Evolutionary conservation across 768 basidiomycete species (phyloP).

Genomic region (Suillus decipiens): DNA sequence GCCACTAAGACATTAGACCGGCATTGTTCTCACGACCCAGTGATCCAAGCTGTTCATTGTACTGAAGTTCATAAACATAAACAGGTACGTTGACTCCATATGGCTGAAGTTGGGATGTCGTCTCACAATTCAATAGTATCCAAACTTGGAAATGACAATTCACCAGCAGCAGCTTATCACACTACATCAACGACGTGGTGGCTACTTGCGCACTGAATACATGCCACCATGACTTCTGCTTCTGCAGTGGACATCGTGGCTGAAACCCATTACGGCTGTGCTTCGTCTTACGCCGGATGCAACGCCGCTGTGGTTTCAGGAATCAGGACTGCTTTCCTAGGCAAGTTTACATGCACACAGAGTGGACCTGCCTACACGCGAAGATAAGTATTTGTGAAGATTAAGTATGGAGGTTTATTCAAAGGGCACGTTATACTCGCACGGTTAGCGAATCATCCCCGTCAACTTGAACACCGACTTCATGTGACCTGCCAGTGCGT

Average conservation of each 20-base stretch:
- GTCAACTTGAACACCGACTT: background rate
- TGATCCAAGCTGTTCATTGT: background rate
- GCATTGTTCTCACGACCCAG: constrained; percentile 9
- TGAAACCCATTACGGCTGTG: background rate
- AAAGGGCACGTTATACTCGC: background rate
- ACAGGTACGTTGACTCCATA: background rate
- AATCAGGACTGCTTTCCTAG: background rate
- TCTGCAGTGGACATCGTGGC: background rate
- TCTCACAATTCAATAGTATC: background rate
- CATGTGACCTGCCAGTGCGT: background rate
- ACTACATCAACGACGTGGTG: background rate
- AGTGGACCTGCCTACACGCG: background rate
- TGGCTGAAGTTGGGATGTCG: background rate
- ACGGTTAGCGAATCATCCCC: background rate
- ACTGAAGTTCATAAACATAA: background rate
- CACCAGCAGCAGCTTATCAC: background rate
- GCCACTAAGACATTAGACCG: background rate
- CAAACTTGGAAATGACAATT: background rate
- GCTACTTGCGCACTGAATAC: background rate
- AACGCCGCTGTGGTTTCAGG: background rate
- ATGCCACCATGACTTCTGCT: background rate
- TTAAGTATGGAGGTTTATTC: background rate
- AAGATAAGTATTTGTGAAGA: background rate
- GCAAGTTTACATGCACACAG: too few species aligned
- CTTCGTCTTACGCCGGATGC: background rate